Evolutionary conservation across 108 stramenopile species (phyloP).

Genomic region (Nitzschia palea): DNA sequence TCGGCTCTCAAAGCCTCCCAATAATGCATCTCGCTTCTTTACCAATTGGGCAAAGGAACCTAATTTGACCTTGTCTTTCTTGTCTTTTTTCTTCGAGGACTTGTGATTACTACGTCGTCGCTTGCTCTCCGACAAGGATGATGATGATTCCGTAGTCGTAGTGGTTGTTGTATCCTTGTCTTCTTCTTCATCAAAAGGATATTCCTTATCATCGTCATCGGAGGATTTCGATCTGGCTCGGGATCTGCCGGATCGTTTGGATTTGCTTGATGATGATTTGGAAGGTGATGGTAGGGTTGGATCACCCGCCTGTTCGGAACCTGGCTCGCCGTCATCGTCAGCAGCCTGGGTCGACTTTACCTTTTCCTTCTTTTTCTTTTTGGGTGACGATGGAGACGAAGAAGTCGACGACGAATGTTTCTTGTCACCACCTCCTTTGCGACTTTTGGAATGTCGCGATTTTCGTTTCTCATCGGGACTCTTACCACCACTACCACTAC

Average conservation of each 20-base stretch:
- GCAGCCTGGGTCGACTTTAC: background rate
- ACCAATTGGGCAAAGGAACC: slow-evolving; percentile 7
- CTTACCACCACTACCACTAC: background rate
- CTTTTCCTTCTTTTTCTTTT: background rate
- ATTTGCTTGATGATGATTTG: too few species aligned
- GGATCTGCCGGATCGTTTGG: too few species aligned
- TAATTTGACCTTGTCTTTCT: slow-evolving; percentile 2
- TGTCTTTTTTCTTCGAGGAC: background rate
- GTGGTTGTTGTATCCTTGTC: background rate
- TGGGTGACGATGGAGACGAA: background rate
- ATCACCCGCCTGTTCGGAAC: too few species aligned
- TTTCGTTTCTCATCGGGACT: too few species aligned
- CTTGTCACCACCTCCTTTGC: too few species aligned
- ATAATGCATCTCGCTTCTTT: background rate
- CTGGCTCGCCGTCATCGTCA: too few species aligned
- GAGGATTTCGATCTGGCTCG: too few species aligned
- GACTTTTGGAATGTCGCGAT: too few species aligned
- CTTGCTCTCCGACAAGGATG: background rate
- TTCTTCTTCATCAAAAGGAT: background rate
- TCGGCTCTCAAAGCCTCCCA: background rate
- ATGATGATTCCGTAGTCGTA: background rate
- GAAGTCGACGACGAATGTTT: too few species aligned
- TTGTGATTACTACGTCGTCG: background rate
- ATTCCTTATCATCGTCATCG: too few species aligned
- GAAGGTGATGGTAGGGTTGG: too few species aligned